Percentiles rank a stretch among this genome's conserved stretches.
These are phyloP conservation scores for Plantago lanceolata DNA, from an alignment of 305 asterid species.

Conservation along the genomic window DNA sequence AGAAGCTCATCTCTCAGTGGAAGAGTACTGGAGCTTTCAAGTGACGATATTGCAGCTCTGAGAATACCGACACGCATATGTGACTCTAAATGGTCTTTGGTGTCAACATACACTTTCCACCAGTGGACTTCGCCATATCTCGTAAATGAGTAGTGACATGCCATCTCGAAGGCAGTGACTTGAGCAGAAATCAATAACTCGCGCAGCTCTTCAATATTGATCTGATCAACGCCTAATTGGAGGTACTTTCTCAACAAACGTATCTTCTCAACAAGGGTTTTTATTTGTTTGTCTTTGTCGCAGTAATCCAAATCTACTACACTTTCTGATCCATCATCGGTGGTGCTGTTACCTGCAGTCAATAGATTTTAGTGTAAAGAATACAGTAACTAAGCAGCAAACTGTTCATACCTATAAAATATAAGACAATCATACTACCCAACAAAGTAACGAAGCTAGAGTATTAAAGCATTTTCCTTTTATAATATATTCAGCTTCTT, in stretches of 20 bases:
- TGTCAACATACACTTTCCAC: neutral
- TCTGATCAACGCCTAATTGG: neutral
- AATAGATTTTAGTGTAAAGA: no score
- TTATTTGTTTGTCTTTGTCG: neutral
- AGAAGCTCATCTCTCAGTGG: neutral
- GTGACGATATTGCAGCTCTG: neutral
- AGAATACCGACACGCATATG: neutral
- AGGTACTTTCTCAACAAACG: neutral
- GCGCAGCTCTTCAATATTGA: neutral
- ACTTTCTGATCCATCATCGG: neutral
- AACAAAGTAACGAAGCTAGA: no score
- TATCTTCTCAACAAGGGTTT: neutral
- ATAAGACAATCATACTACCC: no score
- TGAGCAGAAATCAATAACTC: neutral
- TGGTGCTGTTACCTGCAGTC: neutral
- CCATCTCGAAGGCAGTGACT: neutral
- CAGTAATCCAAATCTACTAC: neutral
- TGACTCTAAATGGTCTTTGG: neutral
- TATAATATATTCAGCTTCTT: neutral
- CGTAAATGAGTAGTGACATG: neutral
- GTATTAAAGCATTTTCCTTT: neutral
- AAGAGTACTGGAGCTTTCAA: neutral
- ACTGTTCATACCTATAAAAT: neutral
- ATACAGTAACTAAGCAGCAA: no score
- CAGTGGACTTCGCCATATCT: neutral